These are phyloP conservation scores for Calonectria naviculata DNA, from an alignment of 2,329 filamentous ascomycete genomes.

Conservation along the genomic window DNA sequence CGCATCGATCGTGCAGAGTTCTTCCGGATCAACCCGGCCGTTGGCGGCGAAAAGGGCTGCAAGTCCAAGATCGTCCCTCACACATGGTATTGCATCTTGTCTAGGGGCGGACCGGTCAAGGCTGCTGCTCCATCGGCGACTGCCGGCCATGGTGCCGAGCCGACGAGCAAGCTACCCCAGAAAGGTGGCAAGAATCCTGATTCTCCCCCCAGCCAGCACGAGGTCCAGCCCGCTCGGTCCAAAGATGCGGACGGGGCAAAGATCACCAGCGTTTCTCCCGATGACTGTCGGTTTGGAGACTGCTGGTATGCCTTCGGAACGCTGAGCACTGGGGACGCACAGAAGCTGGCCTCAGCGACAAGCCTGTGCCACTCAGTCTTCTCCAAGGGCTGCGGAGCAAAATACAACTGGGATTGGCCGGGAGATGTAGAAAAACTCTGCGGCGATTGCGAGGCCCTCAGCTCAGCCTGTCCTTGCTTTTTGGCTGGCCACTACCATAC, in stretches of 20 bases:
- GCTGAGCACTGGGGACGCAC: not conserved
- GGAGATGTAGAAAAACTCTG: conserved; percentile 21
- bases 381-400: not conserved
- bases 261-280: conserved; percentile 6
- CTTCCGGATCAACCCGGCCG: conserved; percentile 24
- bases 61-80: not conserved
- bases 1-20: conserved; percentile 12
- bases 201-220: not conserved
- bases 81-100: conserved; percentile 37
- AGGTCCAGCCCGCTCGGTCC: not conserved
- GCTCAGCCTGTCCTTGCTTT: conserved; percentile 28
- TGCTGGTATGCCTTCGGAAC: conserved; percentile 26
- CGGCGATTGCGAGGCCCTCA: conserved; percentile 23
- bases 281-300: conserved; percentile 21
- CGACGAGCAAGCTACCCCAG: not conserved
- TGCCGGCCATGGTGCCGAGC: not conserved
- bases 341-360: not conserved
- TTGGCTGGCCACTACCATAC: conserved; percentile 25
- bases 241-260: not conserved
- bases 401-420: conserved; percentile 9
- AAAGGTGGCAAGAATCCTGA: not conserved
- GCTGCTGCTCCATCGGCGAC: conserved; percentile 1
- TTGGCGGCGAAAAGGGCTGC: conserved; percentile 13
- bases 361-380: conserved; percentile 23
- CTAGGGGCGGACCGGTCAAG: not conserved